A percentile compares a stretch with the other conserved stretches of the same genome.
phyloP scores from a whole-genome alignment of 805 yeast species.

The Candida adriatica region DNA sequence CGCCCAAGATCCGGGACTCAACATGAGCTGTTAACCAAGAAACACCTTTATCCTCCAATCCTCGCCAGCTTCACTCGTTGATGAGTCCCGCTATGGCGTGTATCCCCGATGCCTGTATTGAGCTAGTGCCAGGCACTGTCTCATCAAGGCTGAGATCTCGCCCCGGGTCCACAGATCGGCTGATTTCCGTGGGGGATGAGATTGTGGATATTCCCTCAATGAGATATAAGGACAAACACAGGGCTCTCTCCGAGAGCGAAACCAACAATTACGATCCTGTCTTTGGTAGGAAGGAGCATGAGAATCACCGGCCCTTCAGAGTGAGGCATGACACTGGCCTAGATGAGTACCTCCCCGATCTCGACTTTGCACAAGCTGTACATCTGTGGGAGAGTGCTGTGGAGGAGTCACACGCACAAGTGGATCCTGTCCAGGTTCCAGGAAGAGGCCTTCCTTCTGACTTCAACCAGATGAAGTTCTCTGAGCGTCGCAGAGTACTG shows the following conservation, averaged over 20 bases:
- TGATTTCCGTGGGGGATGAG: too few relatives aligned
- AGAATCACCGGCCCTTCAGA: constrained; percentile 38
- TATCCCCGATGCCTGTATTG: too few relatives aligned
- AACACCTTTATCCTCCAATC: too few relatives aligned
- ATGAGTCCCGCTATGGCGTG: too few relatives aligned
- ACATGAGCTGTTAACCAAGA: too few relatives aligned
- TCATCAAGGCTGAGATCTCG: too few relatives aligned
- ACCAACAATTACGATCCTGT: constrained; percentile 48
- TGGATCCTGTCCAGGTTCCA: constrained; percentile 31
- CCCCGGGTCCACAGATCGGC: too few relatives aligned
- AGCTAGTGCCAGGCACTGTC: too few relatives aligned
- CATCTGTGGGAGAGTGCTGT: constrained; percentile 36
- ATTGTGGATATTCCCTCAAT: too few relatives aligned
- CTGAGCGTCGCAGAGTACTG: constrained; percentile 45
- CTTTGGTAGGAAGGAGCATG: constrained; percentile 53
- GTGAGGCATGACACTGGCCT: constrained; percentile 33
- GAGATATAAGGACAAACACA: too few relatives aligned
- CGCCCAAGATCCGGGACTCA: too few relatives aligned
- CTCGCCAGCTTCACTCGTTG: too few relatives aligned
- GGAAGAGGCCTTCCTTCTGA: constrained; percentile 36
- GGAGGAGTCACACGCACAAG: constrained; percentile 28
- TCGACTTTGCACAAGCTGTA: constrained; percentile 47
- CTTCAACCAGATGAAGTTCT: constrained; percentile 51
- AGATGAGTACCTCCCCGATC: constrained; percentile 70
- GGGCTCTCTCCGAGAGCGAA: constrained; percentile 63